Evolutionary conservation across 345 rosid species (phyloP), one percentile per base, ranked within the genome.

Genomic region (Sapria himalayana): DNA sequence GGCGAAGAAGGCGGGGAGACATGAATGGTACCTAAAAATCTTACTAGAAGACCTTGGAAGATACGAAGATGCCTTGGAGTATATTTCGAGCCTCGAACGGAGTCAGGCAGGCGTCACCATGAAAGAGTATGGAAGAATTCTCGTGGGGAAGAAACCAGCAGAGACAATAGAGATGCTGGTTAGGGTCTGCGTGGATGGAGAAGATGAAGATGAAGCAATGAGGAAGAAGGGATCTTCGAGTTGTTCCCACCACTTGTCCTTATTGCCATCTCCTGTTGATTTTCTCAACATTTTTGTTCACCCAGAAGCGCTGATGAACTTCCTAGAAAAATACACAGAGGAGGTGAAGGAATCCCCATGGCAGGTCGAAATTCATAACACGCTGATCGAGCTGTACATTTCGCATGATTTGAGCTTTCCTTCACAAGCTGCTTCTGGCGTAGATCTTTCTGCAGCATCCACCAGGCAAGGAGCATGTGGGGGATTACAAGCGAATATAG

Each of bases 191-290:
- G 98, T 82, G 47, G 85, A 75, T 61, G 68, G 51, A 32, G 84
- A 75, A 20, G 43, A n/a, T n/a, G 98, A 89, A 45, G 85, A 75
- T 61, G 68, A 49, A 32, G 84, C 72, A 20, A 43, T 59, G 1
- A 32, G 50, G 22, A 67, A 50, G 56, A 60, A 53, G 51, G 77
- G 76, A 56, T 47, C 82, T 49, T 67, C 93, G 45, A 74, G 52
- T 64, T 67, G 74, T 45, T 55, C 42, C 18, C 73, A n/a, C n/a
- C n/a, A 74, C 65, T 62, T 89, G 24, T 73, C 84, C 48, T 73
- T 89, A 84, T 53, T 89, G 67, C 95, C 98, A 3, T 89, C 98
- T 46, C 98, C 98, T 37, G 93, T 89, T 52, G 95, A 89, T 62
- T 89, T 89, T 65, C 72, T 82, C 43, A 82, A 77, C 51, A 77